Evolutionary conservation across 108 stramenopile species (phyloP), one percentile per base, ranked within the genome.

Genomic region (Discostella stelligeroides): DNA sequence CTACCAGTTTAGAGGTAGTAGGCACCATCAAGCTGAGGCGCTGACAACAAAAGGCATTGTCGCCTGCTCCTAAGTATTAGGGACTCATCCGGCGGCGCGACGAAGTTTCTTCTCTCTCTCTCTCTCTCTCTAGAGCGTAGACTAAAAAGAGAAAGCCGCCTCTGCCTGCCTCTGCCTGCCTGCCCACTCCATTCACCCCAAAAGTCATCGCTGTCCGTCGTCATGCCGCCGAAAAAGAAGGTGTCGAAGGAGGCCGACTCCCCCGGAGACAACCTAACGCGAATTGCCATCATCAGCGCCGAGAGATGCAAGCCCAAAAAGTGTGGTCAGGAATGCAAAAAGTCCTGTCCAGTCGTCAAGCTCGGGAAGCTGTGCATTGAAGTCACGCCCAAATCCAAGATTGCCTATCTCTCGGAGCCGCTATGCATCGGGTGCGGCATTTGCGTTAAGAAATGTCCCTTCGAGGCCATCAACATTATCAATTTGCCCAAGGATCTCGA

Each of bases 371-470:
- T 94, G 9, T 98, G 98, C 73, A 98, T 98, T 60, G 96, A 98
- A 74, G 98, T 98, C 48, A 83, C 80, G 7, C 88, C 88, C 51
- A 95, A 90, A 55, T 87, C 87, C 72, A 97, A 97, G 71, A 66
- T 97, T 30, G 91, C 96, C 1, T 97, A 94, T 74, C 89, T 96
- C 60, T 86, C 91, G 34, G 96, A 97, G 66, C 94, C 94, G 56
- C 82, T 95, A 21, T 95, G 94, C 63, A 95, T 95, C 59, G 94
- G 98, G 27, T 99, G 98, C 68, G 97, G 97, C 79, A 98, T 99
- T 53, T 99, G 98, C 74, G 97, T 98, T 7, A 98, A 99, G 82
- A 92, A 92, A 67, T 99, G 99, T 70, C 99, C 99, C 18, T 98
- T 98, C 71, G 97, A 94, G 60, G 99, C 99, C 34, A 96, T 99